These are phyloP conservation scores for Acanthamoeba lenticulata DNA, from an alignment of 208 protist species.

Conservation along the genomic window DNA sequence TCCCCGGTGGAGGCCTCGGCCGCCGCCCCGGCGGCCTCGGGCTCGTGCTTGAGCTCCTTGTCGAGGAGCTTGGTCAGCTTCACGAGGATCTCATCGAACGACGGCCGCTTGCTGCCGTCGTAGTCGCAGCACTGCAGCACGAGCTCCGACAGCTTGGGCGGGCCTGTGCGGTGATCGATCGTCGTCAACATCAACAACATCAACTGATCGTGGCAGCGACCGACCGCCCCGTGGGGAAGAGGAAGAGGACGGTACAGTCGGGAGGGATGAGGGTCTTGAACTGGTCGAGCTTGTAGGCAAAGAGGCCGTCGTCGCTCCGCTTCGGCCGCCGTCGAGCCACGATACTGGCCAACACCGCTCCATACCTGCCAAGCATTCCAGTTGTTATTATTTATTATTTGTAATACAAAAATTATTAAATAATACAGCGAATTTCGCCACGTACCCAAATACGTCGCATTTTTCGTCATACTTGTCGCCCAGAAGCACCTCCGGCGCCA, in stretches of 20 bases:
- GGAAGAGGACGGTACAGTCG: neutral
- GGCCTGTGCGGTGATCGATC: neutral
- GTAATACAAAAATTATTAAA: neutral
- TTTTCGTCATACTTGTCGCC: conserved; percentile 62
- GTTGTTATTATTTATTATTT: neutral
- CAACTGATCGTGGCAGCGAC: too few species aligned
- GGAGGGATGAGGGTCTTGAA: neutral
- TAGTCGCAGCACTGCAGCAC: conserved; percentile 37
- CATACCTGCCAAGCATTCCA: neutral
- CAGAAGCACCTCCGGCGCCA: conserved; percentile 36
- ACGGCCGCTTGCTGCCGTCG: conserved; percentile 13
- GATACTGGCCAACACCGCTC: neutral
- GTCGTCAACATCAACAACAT: too few species aligned
- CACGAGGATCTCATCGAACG: neutral
- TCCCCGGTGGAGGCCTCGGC: neutral
- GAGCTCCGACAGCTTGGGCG: neutral
- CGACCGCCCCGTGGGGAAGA: neutral
- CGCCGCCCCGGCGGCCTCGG: neutral
- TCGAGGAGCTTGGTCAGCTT: conserved; percentile 7
- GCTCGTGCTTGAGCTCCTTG: neutral
- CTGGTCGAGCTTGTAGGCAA: neutral
- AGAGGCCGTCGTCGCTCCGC: neutral
- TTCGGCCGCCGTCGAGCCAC: neutral
- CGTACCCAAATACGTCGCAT: conserved; percentile 52
- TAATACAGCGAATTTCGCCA: neutral